A percentile compares a stretch with the other conserved stretches of the same genome.
These are phyloP conservation scores for Trifolium subterraneum DNA, from an alignment of 306 rosid genomes.

Conservation along the genomic window DNA sequence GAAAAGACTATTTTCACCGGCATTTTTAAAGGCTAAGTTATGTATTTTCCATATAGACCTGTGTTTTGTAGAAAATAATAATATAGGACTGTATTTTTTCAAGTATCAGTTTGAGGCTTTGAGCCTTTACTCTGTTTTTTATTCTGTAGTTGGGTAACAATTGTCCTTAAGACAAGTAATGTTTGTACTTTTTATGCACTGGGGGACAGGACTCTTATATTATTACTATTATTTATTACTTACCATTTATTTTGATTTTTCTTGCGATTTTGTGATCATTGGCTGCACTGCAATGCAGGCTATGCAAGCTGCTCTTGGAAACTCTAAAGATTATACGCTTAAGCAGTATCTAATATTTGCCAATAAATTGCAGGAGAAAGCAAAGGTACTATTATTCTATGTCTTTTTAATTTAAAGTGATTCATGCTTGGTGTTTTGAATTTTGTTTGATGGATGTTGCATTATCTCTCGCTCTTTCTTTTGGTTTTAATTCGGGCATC, in stretches of 20 bases:
- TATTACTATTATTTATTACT: background rate
- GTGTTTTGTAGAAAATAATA: no score
- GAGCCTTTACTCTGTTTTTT: background rate
- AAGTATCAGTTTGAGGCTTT: background rate
- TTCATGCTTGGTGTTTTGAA: conserved; percentile 16
- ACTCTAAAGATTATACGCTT: conserved; percentile 77
- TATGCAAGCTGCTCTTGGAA: conserved; percentile 79
- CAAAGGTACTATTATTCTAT: conserved; percentile 58
- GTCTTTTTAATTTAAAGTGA: background rate
- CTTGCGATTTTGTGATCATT: conserved; percentile 16
- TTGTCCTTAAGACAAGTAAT: background rate
- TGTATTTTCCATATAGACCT: background rate
- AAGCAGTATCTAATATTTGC: conserved; percentile 81
- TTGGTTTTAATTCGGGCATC: conserved; percentile 33
- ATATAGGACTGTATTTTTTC: background rate
- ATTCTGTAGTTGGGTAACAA: background rate
- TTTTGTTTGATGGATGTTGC: background rate
- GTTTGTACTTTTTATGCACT: no score
- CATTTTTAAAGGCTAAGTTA: background rate
- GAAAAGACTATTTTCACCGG: background rate
- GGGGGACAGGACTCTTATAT: background rate
- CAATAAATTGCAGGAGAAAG: conserved; percentile 63
- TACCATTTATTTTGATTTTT: background rate
- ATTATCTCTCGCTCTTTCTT: conserved; percentile 3
- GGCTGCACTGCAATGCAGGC: conserved; percentile 59